Conservation (phyloP, 2,329 filamentous ascomycete species). For the Phialophora macrospora region DNA sequence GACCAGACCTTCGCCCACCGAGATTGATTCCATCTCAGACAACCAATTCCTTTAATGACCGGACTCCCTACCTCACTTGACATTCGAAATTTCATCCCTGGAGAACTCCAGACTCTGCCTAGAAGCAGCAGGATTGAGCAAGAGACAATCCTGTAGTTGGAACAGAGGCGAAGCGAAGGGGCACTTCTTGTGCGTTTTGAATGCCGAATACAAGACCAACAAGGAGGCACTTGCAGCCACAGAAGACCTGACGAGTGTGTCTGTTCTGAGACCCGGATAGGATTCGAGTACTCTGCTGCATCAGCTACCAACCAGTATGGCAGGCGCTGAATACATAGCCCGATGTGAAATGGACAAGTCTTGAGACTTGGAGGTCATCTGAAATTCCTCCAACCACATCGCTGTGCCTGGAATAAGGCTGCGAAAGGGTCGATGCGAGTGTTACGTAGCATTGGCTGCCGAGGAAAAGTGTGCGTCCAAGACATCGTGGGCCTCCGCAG, state of each 20-base stretch:
- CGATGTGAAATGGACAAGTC: background rate
- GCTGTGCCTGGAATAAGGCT: slow-evolving; percentile 22
- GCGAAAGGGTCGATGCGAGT: background rate
- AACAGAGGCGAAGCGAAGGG: slow-evolving; percentile 9
- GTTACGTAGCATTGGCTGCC: background rate
- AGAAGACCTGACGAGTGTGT: background rate
- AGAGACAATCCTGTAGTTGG: background rate
- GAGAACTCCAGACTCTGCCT: background rate
- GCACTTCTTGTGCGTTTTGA: background rate
- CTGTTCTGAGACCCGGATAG: background rate
- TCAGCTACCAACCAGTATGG: background rate
- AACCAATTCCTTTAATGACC: background rate
- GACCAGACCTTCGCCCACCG: background rate
- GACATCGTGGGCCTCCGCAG: background rate
- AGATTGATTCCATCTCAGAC: background rate
- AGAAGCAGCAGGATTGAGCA: background rate
- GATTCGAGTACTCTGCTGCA: background rate
- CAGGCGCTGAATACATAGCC: background rate
- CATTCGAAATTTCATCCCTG: background rate
- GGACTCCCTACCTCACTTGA: background rate
- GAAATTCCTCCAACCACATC: slow-evolving; percentile 15
- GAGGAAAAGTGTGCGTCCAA: background rate
- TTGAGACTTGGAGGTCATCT: slow-evolving; percentile 7
- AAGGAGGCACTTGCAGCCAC: background rate
- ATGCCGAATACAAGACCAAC: background rate